phyloP scores from a whole-genome alignment of 2,329 filamentous ascomycete species.

The Cadophora sp. region DNA sequence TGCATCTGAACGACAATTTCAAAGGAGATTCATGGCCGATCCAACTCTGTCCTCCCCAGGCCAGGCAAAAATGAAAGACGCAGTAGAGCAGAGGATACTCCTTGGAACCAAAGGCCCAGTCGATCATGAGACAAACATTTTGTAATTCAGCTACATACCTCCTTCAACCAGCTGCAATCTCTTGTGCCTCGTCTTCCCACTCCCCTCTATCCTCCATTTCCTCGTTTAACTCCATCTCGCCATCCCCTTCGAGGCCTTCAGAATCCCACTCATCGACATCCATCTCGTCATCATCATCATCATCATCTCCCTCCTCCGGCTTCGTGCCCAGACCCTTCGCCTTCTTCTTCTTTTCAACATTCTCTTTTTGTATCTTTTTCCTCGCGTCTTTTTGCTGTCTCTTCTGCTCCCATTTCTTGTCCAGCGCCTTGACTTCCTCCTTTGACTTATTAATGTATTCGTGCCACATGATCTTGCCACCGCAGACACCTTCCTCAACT shows the following conservation, averaged over 20 bases:
- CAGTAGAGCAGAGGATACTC: too few species aligned
- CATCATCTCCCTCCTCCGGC: slow-evolving; percentile 58
- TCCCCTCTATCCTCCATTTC: slow-evolving; percentile 44
- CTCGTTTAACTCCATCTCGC: slow-evolving; percentile 45
- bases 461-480: slow-evolving; percentile 96
- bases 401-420: slow-evolving; percentile 81
- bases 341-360: slow-evolving; percentile 85
- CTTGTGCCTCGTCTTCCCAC: slow-evolving; percentile 45
- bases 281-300: slow-evolving; percentile 56
- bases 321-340: slow-evolving; percentile 54
- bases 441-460: slow-evolving; percentile 88
- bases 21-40: too few species aligned
- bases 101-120: neutral
- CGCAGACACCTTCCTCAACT: slow-evolving; percentile 92
- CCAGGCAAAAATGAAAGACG: too few species aligned
- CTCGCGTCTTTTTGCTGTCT: slow-evolving; percentile 82
- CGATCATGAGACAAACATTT: neutral
- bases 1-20: neutral
- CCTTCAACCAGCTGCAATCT: slow-evolving; percentile 44
- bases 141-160: slow-evolving; percentile 19
- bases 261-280: slow-evolving; percentile 52
- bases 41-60: too few species aligned
- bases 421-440: slow-evolving; percentile 78
- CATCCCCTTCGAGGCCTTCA: slow-evolving; percentile 46
- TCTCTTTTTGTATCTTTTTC: slow-evolving; percentile 83